A percentile compares a stretch with the other conserved stretches of the same genome.
Conservation (phyloP, 192 early-diverging fungal genomes). For the Geranomyces variabilis region DNA sequence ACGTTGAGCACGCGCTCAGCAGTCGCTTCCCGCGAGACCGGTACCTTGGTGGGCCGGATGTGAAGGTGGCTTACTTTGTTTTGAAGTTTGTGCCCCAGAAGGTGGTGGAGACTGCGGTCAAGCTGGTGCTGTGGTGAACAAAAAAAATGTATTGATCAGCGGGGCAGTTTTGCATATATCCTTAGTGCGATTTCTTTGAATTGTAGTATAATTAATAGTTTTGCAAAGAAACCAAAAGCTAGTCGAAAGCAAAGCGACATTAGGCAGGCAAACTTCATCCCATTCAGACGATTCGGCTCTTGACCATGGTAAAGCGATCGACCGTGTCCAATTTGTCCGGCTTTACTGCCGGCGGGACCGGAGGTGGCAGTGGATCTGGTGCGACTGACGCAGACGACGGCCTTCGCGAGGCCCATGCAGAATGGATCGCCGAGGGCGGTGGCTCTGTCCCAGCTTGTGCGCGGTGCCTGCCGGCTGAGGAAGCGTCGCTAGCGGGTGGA, state of each 20-base stretch:
- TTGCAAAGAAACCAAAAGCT: too few relatives aligned
- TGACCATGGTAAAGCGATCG: conserved; percentile 89
- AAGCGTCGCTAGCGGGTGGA: neutral
- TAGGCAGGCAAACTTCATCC: too few relatives aligned
- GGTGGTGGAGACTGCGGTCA: conserved; percentile 13
- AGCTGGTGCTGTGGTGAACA: conserved; percentile 21
- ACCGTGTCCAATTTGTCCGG: conserved; percentile 78
- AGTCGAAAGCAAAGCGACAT: too few relatives aligned
- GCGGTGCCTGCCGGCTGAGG: neutral
- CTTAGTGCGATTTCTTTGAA: too few relatives aligned
- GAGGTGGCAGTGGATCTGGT: neutral
- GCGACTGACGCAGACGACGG: neutral
- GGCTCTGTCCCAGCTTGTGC: neutral
- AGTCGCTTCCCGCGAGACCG: conserved; percentile 15
- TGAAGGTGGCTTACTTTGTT: conserved; percentile 6
- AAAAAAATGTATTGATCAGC: too few relatives aligned
- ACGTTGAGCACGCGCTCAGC: conserved; percentile 28
- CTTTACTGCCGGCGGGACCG: conserved; percentile 10
- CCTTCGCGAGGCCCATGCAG: conserved; percentile 5
- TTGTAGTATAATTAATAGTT: too few relatives aligned
- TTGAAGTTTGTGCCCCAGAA: conserved; percentile 16
- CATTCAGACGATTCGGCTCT: conserved; percentile 79
- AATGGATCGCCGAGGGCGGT: neutral
- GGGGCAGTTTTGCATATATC: too few relatives aligned
- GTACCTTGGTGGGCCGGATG: conserved; percentile 26